A percentile compares a stretch with the other conserved stretches of the same genome.
These are phyloP conservation scores for Cercophora newfieldiana DNA, from an alignment of 495 filamentous ascomycete species.

Conservation along the genomic window DNA sequence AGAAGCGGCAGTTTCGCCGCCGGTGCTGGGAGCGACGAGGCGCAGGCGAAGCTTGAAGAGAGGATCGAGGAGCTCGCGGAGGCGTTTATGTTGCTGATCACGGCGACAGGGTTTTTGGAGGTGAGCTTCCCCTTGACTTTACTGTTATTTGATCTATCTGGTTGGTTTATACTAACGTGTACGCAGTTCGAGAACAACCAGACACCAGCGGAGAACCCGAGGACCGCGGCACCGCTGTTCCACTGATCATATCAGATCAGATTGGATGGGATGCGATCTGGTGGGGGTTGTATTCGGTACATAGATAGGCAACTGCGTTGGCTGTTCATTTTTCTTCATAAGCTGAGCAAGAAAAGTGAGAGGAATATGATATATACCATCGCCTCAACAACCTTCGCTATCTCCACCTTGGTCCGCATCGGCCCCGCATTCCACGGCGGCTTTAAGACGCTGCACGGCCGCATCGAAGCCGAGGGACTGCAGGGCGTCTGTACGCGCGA, in stretches of 20 bases:
- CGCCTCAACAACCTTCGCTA: neutral
- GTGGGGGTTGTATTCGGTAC: neutral
- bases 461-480: conserved; percentile 64
- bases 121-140: conserved; percentile 36
- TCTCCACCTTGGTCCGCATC: conserved; percentile 58
- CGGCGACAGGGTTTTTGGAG: conserved; percentile 61
- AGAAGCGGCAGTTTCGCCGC: neutral
- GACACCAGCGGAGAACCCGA: conserved; percentile 20
- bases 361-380: conserved; percentile 10
- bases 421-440: conserved; percentile 58
- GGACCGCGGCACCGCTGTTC: neutral
- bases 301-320: neutral
- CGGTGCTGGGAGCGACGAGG: conserved; percentile 26
- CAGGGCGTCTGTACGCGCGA: conserved; percentile 69
- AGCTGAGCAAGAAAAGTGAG: no score
- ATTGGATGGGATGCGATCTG: no score
- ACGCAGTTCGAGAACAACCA: conserved; percentile 45
- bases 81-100: conserved; percentile 58
- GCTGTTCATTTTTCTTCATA: no score
- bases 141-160: neutral
- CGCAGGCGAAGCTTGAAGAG: conserved; percentile 39
- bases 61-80: conserved; percentile 57
- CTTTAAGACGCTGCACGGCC: conserved; percentile 55
- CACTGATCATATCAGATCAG: no score
- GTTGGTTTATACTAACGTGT: conserved; percentile 23